Conservation (phyloP, 768 basidiomycete species). For the Coprinopsis marcescibilis region DNA sequence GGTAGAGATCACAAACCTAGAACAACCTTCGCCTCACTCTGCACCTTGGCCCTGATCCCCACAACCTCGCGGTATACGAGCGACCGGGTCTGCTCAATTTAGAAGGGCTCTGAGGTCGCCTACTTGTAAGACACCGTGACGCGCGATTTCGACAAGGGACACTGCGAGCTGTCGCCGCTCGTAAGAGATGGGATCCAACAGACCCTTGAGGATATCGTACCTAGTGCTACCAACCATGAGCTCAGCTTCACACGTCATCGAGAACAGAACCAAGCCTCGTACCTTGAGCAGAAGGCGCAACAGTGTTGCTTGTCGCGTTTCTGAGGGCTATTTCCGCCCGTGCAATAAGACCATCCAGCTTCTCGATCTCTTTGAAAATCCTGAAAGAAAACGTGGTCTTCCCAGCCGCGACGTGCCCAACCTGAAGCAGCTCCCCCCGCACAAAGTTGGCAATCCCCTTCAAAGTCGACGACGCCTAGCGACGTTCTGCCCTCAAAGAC, state of each 20-base stretch:
- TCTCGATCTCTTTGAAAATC: constrained; percentile 61
- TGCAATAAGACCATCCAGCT: constrained; percentile 44
- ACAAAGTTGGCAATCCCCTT: constrained; percentile 52
- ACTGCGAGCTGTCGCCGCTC: constrained; percentile 66
- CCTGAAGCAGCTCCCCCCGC: constrained; percentile 45
- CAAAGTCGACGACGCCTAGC: constrained; percentile 42
- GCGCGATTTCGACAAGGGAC: constrained; percentile 57
- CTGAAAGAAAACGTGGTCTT: constrained; percentile 44
- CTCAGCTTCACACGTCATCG: background rate
- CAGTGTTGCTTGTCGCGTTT: constrained; percentile 58
- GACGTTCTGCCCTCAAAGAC: constrained; percentile 41
- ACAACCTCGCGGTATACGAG: too few species aligned
- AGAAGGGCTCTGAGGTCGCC: constrained; percentile 57
- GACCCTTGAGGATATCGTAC: constrained; percentile 58
- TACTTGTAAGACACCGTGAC: constrained; percentile 54
- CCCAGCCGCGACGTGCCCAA: constrained; percentile 24
- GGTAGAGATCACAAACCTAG: too few species aligned
- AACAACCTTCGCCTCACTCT: too few species aligned
- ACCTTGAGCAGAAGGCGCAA: constrained; percentile 54
- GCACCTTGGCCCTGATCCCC: too few species aligned
- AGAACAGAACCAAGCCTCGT: constrained; percentile 18
- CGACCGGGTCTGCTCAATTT: too few species aligned
- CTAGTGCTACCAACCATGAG: constrained; percentile 22
- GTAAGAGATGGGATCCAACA: constrained; percentile 67
- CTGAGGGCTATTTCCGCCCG: constrained; percentile 54